Conservation (phyloP, 1,284 basidiomycete species). For the Baeospora myosura region DNA sequence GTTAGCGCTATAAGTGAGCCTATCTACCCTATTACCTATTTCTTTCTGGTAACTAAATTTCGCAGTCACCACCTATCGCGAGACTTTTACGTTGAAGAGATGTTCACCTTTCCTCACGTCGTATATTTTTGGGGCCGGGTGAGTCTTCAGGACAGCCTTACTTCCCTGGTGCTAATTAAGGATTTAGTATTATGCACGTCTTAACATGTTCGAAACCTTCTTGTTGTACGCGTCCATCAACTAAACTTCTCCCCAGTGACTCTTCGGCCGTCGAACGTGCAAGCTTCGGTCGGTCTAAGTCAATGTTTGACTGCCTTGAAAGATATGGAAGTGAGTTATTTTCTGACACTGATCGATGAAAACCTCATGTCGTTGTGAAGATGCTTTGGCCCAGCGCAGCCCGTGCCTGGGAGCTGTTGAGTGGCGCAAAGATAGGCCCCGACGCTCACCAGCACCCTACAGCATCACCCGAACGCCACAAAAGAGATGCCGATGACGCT, state of each 20-base stretch:
- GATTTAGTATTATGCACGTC: conserved; percentile 72
- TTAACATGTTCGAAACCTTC: conserved; percentile 49
- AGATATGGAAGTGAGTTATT: conserved; percentile 56
- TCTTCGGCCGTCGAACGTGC: conserved; percentile 59
- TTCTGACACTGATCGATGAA: conserved; percentile 1
- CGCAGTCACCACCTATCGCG: conserved; percentile 52
- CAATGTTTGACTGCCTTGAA: conserved; percentile 63
- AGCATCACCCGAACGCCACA: conserved; percentile 37
- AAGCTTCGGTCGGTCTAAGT: conserved; percentile 59
- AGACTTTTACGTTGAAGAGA: conserved; percentile 55
- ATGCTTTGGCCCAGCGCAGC: conserved; percentile 68
- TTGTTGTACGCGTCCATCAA: conserved; percentile 8
- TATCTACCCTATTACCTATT: conserved; percentile 2
- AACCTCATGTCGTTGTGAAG: conserved; percentile 20
- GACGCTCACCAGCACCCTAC: conserved; percentile 31
- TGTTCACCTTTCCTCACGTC: conserved; percentile 67
- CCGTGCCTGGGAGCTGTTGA: conserved; percentile 62
- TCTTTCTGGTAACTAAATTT: background rate
- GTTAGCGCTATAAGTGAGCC: conserved; percentile 60
- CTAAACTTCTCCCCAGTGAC: conserved; percentile 40
- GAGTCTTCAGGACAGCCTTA: conserved; percentile 20
- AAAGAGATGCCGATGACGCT: conserved; percentile 59
- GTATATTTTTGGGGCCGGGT: conserved; percentile 73
- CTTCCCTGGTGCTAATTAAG: conserved; percentile 9
- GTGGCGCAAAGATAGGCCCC: conserved; percentile 57